Conservation (phyloP, 257 asterid species). For the Prunella vulgaris region DNA sequence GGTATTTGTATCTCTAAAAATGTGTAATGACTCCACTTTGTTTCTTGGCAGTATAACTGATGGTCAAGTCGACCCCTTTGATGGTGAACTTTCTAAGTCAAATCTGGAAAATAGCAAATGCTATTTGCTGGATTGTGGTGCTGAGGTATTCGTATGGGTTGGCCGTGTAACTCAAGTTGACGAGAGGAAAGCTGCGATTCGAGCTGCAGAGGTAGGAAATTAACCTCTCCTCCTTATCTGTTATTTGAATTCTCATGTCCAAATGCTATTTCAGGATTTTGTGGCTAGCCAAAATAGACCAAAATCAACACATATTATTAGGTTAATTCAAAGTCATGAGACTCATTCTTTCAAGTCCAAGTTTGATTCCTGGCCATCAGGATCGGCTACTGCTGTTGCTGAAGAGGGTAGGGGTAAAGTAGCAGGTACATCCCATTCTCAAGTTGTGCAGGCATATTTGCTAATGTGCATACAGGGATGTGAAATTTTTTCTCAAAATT, state of each 20-base stretch:
- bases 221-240: conserved; percentile 13
- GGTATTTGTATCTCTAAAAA: neutral
- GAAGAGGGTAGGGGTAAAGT: conserved; percentile 99
- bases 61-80: conserved; percentile 56
- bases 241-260: conserved; percentile 24
- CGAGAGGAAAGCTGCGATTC: conserved; percentile 84
- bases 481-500: conserved; percentile 15
- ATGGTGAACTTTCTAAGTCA: conserved; percentile 83
- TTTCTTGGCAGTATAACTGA: conserved; percentile 55
- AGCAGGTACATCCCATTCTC: conserved; percentile 59
- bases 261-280: conserved; percentile 54
- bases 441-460: conserved; percentile 3
- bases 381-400: conserved; percentile 65
- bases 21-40: neutral
- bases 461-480: conserved; percentile 13
- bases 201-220: conserved; percentile 74
- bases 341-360: conserved; percentile 86
- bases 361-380: conserved; percentile 89
- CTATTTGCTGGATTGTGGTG: conserved; percentile 88
- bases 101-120: conserved; percentile 77
- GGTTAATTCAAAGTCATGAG: conserved; percentile 92
- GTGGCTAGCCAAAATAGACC: conserved; percentile 81
- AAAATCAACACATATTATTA: conserved; percentile 67
- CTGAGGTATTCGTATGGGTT: conserved; percentile 92
- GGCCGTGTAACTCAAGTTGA: conserved; percentile 96